Evolutionary conservation across 768 basidiomycete species (phyloP).

Genomic region (Collybiopsis confluens): DNA sequence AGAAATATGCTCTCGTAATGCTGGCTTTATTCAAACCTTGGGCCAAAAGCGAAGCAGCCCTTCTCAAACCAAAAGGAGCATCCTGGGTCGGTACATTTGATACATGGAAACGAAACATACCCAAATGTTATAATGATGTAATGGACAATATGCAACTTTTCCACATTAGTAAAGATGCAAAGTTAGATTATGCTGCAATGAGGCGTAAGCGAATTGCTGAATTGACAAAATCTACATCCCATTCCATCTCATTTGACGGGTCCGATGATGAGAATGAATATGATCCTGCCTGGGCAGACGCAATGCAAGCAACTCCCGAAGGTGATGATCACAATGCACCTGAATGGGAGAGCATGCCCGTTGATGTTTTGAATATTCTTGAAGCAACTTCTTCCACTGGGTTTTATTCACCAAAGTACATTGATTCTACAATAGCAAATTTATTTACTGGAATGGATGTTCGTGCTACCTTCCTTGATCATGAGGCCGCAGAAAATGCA

Average conservation of each 20-base stretch:
- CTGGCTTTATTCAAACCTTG: neutral
- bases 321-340: neutral
- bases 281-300: conserved; percentile 3
- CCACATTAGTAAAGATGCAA: neutral
- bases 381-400: too few relatives aligned
- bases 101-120: too few relatives aligned
- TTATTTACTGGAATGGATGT: neutral
- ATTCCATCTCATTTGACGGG: too few relatives aligned
- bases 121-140: neutral
- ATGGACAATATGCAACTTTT: neutral
- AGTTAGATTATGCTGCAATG: conserved; percentile 1
- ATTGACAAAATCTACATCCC: neutral
- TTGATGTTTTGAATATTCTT: too few relatives aligned
- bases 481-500: neutral
- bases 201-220: neutral
- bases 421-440: too few relatives aligned
- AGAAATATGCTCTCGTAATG: neutral
- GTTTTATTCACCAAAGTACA: too few relatives aligned
- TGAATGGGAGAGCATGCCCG: neutral
- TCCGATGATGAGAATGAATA: neutral
- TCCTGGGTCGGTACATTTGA: too few relatives aligned
- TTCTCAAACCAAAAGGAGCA: neutral
- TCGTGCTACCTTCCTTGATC: neutral
- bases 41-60: neutral
- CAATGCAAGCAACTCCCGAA: neutral